A percentile compares a stretch with the other conserved stretches of the same genome.
Conservation (phyloP, 345 rosid species). For the Sisymbrium irio region DNA sequence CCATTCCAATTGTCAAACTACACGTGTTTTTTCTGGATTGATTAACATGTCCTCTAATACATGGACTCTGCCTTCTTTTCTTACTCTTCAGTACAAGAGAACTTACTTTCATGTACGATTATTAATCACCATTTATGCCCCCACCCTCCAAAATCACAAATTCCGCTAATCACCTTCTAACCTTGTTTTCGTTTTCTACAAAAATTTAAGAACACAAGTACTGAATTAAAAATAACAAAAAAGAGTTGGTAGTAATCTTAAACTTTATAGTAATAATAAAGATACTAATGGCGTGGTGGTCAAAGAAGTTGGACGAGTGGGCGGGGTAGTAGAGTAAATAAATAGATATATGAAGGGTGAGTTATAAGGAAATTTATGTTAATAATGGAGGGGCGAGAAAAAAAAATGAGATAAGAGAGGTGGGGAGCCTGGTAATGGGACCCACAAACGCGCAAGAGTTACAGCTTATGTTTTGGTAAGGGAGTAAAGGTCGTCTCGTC, state of each 20-base stretch:
- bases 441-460: conserved; percentile 24
- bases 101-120: background rate
- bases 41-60: background rate
- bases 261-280: background rate
- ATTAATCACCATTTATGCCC: background rate
- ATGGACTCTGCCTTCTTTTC: conserved; percentile 16
- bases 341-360: background rate
- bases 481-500: conserved; percentile 31
- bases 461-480: conserved; percentile 14
- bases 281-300: background rate
- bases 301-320: conserved; percentile 23
- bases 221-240: background rate
- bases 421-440: conserved; percentile 7
- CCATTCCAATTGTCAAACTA: conserved; percentile 4
- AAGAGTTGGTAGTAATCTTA: background rate
- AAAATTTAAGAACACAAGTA: background rate
- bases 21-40: conserved; percentile 6
- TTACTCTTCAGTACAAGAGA: background rate
- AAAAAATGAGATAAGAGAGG: background rate
- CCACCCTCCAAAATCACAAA: background rate
- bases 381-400: conserved; percentile 14
- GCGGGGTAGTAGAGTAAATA: conserved; percentile 12
- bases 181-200: background rate
- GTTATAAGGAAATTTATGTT: background rate
- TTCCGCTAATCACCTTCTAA: background rate